Conservation (phyloP, 148 eudicot genomes). For the Fagopyrum esculentum region DNA sequence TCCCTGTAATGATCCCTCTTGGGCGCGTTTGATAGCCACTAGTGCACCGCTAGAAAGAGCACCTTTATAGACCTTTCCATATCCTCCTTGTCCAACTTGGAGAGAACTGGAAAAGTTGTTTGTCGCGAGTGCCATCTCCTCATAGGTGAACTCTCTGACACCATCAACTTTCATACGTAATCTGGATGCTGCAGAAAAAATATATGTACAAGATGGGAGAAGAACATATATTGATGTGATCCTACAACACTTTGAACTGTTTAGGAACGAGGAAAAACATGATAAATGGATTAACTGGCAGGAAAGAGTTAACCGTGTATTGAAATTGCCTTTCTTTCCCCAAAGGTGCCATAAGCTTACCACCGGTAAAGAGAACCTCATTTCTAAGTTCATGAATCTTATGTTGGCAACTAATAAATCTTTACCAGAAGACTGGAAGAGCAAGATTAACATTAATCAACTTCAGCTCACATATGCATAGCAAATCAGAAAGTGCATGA, state of each 20-base stretch:
- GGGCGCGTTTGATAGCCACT: conserved; percentile 84
- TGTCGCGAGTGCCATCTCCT: conserved; percentile 68
- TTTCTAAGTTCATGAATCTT: not conserved
- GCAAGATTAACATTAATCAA: not conserved
- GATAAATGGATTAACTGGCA: not conserved
- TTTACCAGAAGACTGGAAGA: not conserved
- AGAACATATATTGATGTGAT: not conserved
- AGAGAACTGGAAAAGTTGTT: conserved; percentile 36
- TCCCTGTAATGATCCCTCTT: conserved; percentile 85
- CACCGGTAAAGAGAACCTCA: not conserved
- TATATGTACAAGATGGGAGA: not conserved
- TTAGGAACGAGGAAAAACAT: not conserved
- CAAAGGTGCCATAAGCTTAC: not conserved
- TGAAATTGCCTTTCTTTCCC: not conserved
- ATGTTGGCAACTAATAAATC: not conserved
- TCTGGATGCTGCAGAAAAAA: conserved; percentile 17
- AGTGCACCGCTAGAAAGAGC: conserved; percentile 38
- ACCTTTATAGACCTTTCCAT: conserved; percentile 83
- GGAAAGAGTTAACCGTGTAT: not conserved
- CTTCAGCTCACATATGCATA: not conserved
- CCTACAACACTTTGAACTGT: not conserved
- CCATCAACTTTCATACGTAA: conserved; percentile 65
- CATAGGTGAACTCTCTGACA: conserved; percentile 60
- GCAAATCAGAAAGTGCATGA: not conserved
- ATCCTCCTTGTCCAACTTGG: conserved; percentile 90